These are phyloP conservation scores for Deinandra increscens DNA, from an alignment of 129 eudicot species.

Conservation along the genomic window DNA sequence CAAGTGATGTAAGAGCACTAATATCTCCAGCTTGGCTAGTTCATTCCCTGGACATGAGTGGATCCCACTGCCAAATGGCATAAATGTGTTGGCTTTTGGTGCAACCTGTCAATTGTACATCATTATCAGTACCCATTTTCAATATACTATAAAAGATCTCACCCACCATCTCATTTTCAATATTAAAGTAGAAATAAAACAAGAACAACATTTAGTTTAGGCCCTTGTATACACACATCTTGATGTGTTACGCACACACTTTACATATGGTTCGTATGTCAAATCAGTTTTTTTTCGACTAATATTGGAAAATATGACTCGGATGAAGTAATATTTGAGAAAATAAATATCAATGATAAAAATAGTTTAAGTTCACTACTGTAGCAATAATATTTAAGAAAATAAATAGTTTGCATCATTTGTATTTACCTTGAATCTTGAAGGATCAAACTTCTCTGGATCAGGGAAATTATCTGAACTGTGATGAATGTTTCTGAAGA, in stretches of 20 bases:
- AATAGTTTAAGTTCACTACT: too few relatives aligned
- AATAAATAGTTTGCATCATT: not conserved
- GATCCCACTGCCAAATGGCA: slow-evolving; percentile 75
- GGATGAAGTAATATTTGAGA: too few relatives aligned
- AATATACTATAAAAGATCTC: slow-evolving; percentile 9
- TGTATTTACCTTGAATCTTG: slow-evolving; percentile 54
- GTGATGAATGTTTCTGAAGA: slow-evolving; percentile 62
- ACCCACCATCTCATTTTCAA: slow-evolving; percentile 18
- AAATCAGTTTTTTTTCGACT: too few relatives aligned
- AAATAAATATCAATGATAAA: too few relatives aligned
- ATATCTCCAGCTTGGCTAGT: slow-evolving; percentile 63
- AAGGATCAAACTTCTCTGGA: slow-evolving; percentile 55
- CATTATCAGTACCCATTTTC: slow-evolving; percentile 12
- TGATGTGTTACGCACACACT: too few relatives aligned
- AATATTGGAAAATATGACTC: too few relatives aligned
- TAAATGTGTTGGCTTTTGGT: slow-evolving; percentile 56
- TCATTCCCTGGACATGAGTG: slow-evolving; percentile 80
- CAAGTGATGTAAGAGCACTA: slow-evolving; percentile 57
- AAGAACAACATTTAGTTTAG: not conserved
- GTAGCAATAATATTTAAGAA: not conserved
- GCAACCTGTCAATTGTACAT: slow-evolving; percentile 43
- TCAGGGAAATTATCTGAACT: slow-evolving; percentile 47
- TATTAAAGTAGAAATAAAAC: not conserved
- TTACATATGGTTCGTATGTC: too few relatives aligned
- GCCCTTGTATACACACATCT: too few relatives aligned